phyloP scores from a whole-genome alignment of 179 eudicot genomes.

The Sideroxylon spinosum region DNA sequence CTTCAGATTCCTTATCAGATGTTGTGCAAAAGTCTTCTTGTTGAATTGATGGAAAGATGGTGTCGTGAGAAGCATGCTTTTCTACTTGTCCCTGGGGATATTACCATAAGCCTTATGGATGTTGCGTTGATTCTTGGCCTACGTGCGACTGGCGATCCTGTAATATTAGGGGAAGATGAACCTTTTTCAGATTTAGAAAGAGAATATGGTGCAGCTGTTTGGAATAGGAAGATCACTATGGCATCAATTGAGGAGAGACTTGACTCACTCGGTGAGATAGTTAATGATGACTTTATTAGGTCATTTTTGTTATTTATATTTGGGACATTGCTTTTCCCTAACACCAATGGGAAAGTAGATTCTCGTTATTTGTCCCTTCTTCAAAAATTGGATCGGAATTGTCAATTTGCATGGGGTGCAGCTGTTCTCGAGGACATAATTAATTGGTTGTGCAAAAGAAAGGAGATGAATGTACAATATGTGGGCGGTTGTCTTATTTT shows the following conservation, averaged over 20 bases:
- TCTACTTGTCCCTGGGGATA: slow-evolving; percentile 39
- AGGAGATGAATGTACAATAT: slow-evolving; percentile 35
- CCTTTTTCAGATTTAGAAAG: slow-evolving; percentile 39
- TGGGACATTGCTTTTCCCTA: slow-evolving; percentile 53
- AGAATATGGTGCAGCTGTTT: slow-evolving; percentile 46
- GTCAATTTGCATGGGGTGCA: slow-evolving; percentile 52
- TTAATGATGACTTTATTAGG: slow-evolving; percentile 46
- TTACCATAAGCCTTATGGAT: slow-evolving; percentile 41
- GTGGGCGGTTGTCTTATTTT: slow-evolving; percentile 66
- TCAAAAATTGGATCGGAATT: slow-evolving; percentile 33
- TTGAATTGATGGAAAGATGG: slow-evolving; percentile 64
- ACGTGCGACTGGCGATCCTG: slow-evolving; percentile 41
- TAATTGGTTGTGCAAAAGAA: slow-evolving; percentile 38
- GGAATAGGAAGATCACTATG: slow-evolving; percentile 35
- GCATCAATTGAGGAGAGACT: slow-evolving; percentile 42
- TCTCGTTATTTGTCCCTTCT: slow-evolving; percentile 51
- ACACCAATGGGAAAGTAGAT: slow-evolving; percentile 47
- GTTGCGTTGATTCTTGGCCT: slow-evolving; percentile 57
- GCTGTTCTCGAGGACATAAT: slow-evolving; percentile 54
- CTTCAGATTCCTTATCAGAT: slow-evolving; percentile 41
- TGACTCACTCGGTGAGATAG: slow-evolving; percentile 37
- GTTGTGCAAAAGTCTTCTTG: slow-evolving; percentile 43
- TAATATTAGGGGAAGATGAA: slow-evolving; percentile 26
- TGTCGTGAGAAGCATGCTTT: slow-evolving; percentile 41
- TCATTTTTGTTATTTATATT: slow-evolving; percentile 46